These are phyloP conservation scores for Eremothecium coryli DNA, from an alignment of 1,139 yeast species.

Conservation along the genomic window DNA sequence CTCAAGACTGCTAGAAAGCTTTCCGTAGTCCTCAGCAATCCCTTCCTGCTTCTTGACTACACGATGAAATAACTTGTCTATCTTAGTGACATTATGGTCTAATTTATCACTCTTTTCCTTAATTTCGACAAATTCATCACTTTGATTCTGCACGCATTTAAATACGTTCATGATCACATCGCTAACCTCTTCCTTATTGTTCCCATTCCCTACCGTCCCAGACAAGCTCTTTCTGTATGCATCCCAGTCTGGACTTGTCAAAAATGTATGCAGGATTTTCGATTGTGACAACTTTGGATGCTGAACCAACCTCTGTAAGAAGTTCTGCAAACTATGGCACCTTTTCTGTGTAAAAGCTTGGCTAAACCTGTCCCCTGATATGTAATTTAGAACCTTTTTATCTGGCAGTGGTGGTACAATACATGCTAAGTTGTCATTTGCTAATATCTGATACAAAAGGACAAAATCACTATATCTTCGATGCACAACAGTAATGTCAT, in stretches of 20 bases:
- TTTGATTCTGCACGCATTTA: slow-evolving; percentile 66
- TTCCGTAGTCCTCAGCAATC: slow-evolving; percentile 61
- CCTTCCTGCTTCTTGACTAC: slow-evolving; percentile 67
- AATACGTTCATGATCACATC: slow-evolving; percentile 91
- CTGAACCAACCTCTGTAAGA: slow-evolving; percentile 58
- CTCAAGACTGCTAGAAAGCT: slow-evolving; percentile 59
- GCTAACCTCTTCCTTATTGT: slow-evolving; percentile 38
- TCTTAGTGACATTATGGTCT: slow-evolving; percentile 69
- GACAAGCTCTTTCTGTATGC: slow-evolving; percentile 57
- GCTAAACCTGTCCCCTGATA: slow-evolving; percentile 89
- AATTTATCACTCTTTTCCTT: slow-evolving; percentile 73
- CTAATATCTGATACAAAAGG: slow-evolving; percentile 62
- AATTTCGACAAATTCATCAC: slow-evolving; percentile 74
- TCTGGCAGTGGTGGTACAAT: slow-evolving; percentile 93
- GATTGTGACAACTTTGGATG: slow-evolving; percentile 69
- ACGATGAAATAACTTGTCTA: slow-evolving; percentile 69
- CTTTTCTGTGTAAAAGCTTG: slow-evolving; percentile 74
- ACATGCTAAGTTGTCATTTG: slow-evolving; percentile 72
- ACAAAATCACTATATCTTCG: slow-evolving; percentile 79
- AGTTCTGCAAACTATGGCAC: slow-evolving; percentile 73
- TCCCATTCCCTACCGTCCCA: slow-evolving; percentile 25
- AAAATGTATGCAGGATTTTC: slow-evolving; percentile 62
- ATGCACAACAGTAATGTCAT: slow-evolving; percentile 48
- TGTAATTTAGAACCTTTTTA: slow-evolving; percentile 79
- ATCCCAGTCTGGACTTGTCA: slow-evolving; percentile 79